phyloP scores from a whole-genome alignment of 768 basidiomycete genomes.

The Lentinula sp. region DNA sequence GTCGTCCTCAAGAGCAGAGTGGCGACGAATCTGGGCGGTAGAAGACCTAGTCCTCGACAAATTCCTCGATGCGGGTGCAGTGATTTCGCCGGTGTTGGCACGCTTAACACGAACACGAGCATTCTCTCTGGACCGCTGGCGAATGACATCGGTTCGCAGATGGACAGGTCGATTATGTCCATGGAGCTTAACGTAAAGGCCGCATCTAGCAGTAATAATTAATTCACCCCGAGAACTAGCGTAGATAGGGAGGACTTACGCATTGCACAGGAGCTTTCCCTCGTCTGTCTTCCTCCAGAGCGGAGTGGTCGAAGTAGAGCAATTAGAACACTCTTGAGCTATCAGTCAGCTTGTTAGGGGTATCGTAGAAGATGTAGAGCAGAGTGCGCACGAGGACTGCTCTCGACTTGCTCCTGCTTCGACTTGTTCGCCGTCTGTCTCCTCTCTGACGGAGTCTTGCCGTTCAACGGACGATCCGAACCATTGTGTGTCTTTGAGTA shows the following conservation, averaged over 20 bases:
- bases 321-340: conserved; percentile 6
- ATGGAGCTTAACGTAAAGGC: conserved; percentile 7
- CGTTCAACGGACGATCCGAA: conserved; percentile 8
- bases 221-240: neutral
- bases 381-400: neutral
- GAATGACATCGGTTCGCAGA: conserved; percentile 5
- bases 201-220: neutral
- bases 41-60: neutral
- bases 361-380: neutral
- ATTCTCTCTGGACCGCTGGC: conserved; percentile 5
- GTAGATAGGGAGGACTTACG: conserved; percentile 4
- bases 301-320: conserved; percentile 5
- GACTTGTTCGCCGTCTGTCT: conserved; percentile 7
- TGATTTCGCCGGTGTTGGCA: neutral
- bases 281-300: conserved; percentile 7
- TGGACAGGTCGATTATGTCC: conserved; percentile 7
- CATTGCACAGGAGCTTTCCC: conserved; percentile 6
- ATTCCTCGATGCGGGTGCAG: neutral
- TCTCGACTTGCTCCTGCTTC: conserved; percentile 5
- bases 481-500: conserved; percentile 7
- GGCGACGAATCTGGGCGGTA: conserved; percentile 4
- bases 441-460: conserved; percentile 5
- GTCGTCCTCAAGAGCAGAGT: conserved; percentile 1
- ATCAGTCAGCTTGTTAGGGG: neutral
- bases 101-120: conserved; percentile 5